phyloP scores from a whole-genome alignment of 2,329 filamentous ascomycete species.

The Trichoderma harzianum region DNA sequence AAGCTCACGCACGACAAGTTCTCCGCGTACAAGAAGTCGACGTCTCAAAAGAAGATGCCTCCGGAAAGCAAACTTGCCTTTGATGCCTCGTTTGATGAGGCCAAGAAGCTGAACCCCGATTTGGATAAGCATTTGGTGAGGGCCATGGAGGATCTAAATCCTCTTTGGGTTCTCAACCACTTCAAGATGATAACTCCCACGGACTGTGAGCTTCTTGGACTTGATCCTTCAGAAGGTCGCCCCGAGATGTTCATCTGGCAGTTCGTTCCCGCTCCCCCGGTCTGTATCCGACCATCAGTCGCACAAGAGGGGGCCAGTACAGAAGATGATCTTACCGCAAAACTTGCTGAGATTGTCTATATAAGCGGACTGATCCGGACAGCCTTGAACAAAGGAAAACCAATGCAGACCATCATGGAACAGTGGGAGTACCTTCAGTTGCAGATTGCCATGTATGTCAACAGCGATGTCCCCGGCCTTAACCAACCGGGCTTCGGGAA shows the following conservation, averaged over 20 bases:
- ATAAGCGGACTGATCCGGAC: constrained; percentile 84
- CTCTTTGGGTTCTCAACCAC: constrained; percentile 80
- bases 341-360: constrained; percentile 93
- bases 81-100: constrained; percentile 78
- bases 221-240: constrained; percentile 80
- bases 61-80: constrained; percentile 81
- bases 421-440: constrained; percentile 97
- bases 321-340: constrained; percentile 94
- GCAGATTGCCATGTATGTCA: constrained; percentile 96
- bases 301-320: constrained; percentile 90
- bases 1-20: constrained; percentile 96
- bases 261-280: constrained; percentile 87
- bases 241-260: constrained; percentile 99
- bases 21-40: constrained; percentile 81
- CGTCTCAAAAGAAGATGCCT: constrained; percentile 76
- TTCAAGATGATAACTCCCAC: constrained; percentile 82
- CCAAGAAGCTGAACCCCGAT: constrained; percentile 73
- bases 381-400: constrained; percentile 76
- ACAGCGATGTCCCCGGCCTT: constrained; percentile 92
- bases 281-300: constrained; percentile 91
- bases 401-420: constrained; percentile 88
- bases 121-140: constrained; percentile 88
- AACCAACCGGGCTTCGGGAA: constrained; percentile 84
- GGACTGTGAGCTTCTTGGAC: constrained; percentile 87
- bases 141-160: constrained; percentile 91